Conservation (phyloP, 257 asterid species). For the Misopates orontium region DNA sequence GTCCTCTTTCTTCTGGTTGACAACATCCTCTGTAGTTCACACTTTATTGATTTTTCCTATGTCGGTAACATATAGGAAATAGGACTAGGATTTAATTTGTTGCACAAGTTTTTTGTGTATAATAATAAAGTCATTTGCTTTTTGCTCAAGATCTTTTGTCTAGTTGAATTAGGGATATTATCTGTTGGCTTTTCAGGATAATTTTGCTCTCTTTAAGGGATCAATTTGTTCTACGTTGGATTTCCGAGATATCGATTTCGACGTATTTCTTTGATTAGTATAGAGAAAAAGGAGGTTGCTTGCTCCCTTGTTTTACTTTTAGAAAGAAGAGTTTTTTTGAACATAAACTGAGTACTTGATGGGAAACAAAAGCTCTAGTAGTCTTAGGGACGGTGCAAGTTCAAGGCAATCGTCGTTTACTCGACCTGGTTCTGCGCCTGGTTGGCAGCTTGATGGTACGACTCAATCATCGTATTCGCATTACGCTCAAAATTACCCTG, state of each 20-base stretch:
- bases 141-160: neutral
- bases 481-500: constrained; percentile 50
- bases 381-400: constrained; percentile 39
- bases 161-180: neutral
- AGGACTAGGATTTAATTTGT: neutral
- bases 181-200: neutral
- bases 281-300: constrained; percentile 73
- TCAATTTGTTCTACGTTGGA: constrained; percentile 11
- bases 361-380: constrained; percentile 82
- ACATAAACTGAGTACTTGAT: constrained; percentile 47
- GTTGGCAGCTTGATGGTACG: constrained; percentile 48
- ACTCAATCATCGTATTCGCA: constrained; percentile 50
- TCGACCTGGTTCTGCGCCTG: constrained; percentile 44
- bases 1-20: constrained; percentile 15
- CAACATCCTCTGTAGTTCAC: constrained; percentile 3
- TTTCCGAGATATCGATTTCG: constrained; percentile 37
- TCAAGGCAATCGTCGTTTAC: constrained; percentile 53
- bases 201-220: neutral
- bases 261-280: constrained; percentile 85
- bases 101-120: neutral
- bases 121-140: neutral
- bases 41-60: constrained; percentile 35
- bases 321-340: no score
- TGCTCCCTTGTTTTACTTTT: no score
- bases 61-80: constrained; percentile 2